These are phyloP conservation scores for Solanum boliviense DNA, from an alignment of 257 asterid species.

Conservation along the genomic window DNA sequence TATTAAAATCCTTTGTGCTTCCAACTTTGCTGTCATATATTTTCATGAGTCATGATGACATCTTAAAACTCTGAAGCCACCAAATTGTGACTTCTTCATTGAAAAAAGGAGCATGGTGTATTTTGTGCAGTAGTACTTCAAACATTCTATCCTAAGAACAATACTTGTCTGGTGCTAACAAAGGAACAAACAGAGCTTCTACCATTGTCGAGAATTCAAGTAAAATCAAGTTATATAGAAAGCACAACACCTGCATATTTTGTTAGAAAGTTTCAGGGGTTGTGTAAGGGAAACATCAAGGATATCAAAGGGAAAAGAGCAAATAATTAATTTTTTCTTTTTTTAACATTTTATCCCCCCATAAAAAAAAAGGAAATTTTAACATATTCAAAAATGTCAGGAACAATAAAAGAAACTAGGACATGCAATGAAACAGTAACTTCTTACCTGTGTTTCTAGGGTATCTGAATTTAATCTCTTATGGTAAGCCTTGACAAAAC, in stretches of 20 bases:
- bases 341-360: background rate
- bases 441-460: conserved; percentile 74
- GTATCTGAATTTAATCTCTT: conserved; percentile 81
- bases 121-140: background rate
- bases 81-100: background rate
- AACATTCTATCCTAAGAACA: background rate
- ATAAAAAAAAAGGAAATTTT: background rate
- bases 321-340: background rate
- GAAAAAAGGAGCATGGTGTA: background rate
- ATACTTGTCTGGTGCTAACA: background rate
- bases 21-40: background rate
- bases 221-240: background rate
- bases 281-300: background rate
- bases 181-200: background rate
- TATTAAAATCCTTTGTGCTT: background rate
- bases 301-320: background rate
- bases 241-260: background rate
- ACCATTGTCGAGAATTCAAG: background rate
- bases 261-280: background rate
- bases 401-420: conserved; percentile 1
- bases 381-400: background rate
- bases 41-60: background rate
- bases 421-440: conserved; percentile 3
- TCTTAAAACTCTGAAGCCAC: background rate
- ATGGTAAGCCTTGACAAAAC: conserved; percentile 72